phyloP scores from a whole-genome alignment of 176 grass and related monocot genomes.

The Eragrostis nindensis region DNA sequence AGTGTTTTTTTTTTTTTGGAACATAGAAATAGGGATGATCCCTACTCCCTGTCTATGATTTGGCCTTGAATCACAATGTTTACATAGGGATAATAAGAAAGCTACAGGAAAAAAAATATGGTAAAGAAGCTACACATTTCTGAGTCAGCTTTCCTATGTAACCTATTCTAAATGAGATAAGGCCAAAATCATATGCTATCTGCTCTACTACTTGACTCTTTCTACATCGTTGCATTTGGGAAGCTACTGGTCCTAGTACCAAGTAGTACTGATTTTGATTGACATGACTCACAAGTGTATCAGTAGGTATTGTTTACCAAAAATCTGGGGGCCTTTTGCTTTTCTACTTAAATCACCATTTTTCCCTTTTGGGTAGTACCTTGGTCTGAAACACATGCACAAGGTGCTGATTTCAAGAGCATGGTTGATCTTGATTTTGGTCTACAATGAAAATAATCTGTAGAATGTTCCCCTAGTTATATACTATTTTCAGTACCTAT shows the following conservation, averaged over 20 bases:
- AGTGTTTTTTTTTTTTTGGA: neutral
- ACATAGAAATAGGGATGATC: neutral
- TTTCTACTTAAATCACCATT: too few relatives aligned
- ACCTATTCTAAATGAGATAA: neutral
- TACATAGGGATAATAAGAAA: neutral
- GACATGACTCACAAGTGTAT: neutral
- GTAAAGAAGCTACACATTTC: neutral
- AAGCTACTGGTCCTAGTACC: neutral
- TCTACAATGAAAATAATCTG: neutral
- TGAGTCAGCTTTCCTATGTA: neutral
- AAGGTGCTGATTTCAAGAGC: neutral
- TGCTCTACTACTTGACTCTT: neutral
- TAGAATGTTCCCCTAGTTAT: neutral
- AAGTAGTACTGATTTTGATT: neutral
- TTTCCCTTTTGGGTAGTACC: too few relatives aligned
- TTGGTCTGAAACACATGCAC: neutral
- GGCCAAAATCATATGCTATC: neutral
- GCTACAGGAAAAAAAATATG: neutral
- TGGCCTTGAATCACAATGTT: neutral
- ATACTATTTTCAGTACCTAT: neutral
- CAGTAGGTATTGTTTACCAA: neutral
- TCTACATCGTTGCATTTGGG: neutral
- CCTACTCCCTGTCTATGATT: neutral
- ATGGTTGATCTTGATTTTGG: neutral
- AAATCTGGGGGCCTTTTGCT: neutral